A percentile compares a stretch with the other conserved stretches of the same genome.
Evolutionary conservation across 2,329 filamentous ascomycete genomes (phyloP).

Genomic region (Calonectria ilicicola): DNA sequence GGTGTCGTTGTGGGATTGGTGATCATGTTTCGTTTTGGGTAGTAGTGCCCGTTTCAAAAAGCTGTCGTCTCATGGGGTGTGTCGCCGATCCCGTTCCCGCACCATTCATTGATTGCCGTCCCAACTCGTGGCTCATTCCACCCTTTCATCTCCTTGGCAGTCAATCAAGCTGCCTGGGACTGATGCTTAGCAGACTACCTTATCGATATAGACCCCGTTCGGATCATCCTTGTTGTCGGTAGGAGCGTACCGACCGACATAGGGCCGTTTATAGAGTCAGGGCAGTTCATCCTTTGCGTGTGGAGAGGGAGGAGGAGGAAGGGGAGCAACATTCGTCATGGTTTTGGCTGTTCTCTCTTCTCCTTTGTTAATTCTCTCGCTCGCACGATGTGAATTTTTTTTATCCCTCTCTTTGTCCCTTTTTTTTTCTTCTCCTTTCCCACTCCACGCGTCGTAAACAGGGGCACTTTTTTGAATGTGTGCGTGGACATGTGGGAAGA

Average conservation of each 20-base stretch:
- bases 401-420: background rate
- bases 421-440: no score
- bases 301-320: background rate
- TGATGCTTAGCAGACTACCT: background rate
- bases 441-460: background rate
- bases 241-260: background rate
- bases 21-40: conserved; percentile 21
- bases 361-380: conserved; percentile 5
- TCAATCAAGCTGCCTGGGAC: background rate
- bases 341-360: background rate
- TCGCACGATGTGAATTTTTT: background rate
- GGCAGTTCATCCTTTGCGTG: background rate
- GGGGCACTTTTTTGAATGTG: background rate
- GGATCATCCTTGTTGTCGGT: background rate
- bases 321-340: background rate
- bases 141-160: background rate
- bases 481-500: background rate
- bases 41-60: conserved; percentile 7
- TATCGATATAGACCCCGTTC: background rate
- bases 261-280: background rate
- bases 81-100: conserved; percentile 5
- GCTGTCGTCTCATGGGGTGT: conserved; percentile 2
- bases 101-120: background rate
- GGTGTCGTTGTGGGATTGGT: background rate
- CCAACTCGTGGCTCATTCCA: background rate